phyloP scores from a whole-genome alignment of 139 green algal genomes.

The Micractinium conductrix region DNA sequence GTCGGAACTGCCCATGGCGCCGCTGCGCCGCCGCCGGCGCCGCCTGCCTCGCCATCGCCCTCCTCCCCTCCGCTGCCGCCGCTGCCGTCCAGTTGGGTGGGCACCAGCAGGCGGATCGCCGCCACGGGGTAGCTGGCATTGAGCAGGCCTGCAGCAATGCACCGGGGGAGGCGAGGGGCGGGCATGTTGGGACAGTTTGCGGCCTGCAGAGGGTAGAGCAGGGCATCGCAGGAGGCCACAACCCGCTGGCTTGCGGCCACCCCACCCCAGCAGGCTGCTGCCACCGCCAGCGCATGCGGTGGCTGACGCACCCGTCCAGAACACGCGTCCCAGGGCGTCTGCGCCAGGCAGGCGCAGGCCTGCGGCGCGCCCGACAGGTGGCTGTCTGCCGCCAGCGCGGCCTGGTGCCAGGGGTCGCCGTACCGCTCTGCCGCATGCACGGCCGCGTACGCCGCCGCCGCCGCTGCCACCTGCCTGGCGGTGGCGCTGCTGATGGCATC shows the following conservation, averaged over 20 bases:
- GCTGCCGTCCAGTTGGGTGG: background rate
- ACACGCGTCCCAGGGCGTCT: background rate
- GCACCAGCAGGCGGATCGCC: conserved; percentile 25
- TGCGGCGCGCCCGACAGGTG: background rate
- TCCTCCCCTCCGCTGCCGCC: background rate
- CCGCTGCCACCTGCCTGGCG: background rate
- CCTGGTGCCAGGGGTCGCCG: conserved; percentile 4
- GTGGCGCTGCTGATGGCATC: background rate
- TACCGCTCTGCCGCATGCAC: background rate
- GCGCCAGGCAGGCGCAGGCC: conserved; percentile 20
- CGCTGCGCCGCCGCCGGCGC: background rate
- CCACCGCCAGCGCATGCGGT: too few species aligned
- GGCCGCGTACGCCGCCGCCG: background rate
- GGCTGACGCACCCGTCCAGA: too few species aligned
- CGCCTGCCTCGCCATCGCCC: background rate
- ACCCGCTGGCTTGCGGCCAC: too few species aligned
- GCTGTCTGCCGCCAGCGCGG: background rate
- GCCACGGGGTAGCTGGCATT: conserved; percentile 15
- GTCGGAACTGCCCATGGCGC: background rate
- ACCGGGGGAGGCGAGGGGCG: too few species aligned
- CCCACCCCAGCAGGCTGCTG: too few species aligned
- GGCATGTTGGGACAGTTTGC: too few species aligned
- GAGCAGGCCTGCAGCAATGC: too few species aligned
- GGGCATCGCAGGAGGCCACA: too few species aligned
- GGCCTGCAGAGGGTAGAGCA: too few species aligned